These are phyloP conservation scores for Scheffersomyces stipitis DNA, from an alignment of 805 yeast genomes.

Conservation along the genomic window DNA sequence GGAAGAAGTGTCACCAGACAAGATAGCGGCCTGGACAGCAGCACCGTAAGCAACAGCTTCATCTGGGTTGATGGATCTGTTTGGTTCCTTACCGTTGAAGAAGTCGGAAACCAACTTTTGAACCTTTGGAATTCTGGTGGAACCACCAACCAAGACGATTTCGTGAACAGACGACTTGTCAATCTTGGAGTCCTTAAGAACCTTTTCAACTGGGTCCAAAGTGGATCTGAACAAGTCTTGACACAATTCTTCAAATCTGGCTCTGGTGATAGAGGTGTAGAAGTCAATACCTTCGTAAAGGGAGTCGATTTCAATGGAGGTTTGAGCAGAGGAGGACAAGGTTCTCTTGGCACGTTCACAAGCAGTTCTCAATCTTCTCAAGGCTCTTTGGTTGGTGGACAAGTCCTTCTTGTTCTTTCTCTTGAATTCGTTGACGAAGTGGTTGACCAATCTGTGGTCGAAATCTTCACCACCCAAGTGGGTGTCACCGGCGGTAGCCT, in stretches of 20 bases:
- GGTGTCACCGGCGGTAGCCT: constrained; percentile 51
- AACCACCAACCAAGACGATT: constrained; percentile 95
- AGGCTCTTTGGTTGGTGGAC: constrained; percentile 90
- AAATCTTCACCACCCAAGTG: constrained; percentile 98
- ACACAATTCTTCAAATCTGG: constrained; percentile 96
- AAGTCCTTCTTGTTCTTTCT: constrained; percentile 96
- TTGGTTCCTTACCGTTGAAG: constrained; percentile 97
- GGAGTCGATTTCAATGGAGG: constrained; percentile 93
- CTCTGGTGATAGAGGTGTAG: constrained; percentile 95
- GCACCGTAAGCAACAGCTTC: constrained; percentile 99
- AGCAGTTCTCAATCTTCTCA: constrained; percentile 98
- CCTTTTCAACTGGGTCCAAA: constrained; percentile 93
- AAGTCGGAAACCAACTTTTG: constrained; percentile 94
- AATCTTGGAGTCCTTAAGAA: constrained; percentile 83
- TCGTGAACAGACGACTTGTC: constrained; percentile 90
- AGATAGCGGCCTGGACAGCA: constrained; percentile 96
- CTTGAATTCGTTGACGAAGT: constrained; percentile 93
- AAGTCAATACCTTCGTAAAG: constrained; percentile 93
- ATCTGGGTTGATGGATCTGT: constrained; percentile 95
- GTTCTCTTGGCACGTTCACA: constrained; percentile 99
- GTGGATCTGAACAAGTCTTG: constrained; percentile 93
- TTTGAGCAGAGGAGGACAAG: constrained; percentile 91
- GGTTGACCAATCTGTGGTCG: constrained; percentile 93
- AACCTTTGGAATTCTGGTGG: constrained; percentile 96
- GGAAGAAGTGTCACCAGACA: constrained; percentile 93